Conservation (phyloP, 192 early-diverging fungal genomes). For the Rhizophagus sp. region DNA sequence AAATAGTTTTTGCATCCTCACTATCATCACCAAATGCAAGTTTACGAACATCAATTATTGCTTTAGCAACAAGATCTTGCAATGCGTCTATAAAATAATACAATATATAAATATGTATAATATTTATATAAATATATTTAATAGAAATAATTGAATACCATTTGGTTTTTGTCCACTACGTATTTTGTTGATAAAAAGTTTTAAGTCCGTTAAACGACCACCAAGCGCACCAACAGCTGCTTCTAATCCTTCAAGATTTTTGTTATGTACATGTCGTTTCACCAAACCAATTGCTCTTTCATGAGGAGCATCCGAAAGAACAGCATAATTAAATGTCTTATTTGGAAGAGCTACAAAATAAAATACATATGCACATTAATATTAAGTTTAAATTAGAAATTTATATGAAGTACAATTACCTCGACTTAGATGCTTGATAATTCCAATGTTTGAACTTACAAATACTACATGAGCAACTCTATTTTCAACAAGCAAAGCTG, state of each 20-base stretch:
- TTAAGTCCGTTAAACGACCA: constrained; percentile 88
- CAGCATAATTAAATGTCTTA: constrained; percentile 66
- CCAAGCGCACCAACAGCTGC: constrained; percentile 72
- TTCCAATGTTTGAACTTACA: constrained; percentile 71
- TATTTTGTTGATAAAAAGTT: constrained; percentile 88
- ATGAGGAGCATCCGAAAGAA: constrained; percentile 69
- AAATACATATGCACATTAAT: background rate
- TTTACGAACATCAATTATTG: constrained; percentile 88
- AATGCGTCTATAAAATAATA: constrained; percentile 61
- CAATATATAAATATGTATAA: background rate
- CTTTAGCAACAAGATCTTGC: constrained; percentile 77
- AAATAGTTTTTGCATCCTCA: constrained; percentile 36
- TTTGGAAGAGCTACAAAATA: constrained; percentile 58
- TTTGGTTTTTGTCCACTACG: constrained; percentile 62
- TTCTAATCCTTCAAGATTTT: constrained; percentile 40
- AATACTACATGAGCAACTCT: constrained; percentile 91
- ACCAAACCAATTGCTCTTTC: constrained; percentile 66
- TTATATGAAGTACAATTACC: constrained; percentile 41
- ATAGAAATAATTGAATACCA: constrained; percentile 44
- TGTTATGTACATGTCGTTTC: constrained; percentile 43
- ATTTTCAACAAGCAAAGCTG: constrained; percentile 76
- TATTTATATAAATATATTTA: background rate
- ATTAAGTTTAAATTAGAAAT: background rate
- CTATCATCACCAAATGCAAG: constrained; percentile 75
- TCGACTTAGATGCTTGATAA: constrained; percentile 67